Percentiles rank a stretch among this genome's conserved stretches.
Conservation (phyloP, 768 basidiomycete species). For the Mycena leptocephala region DNA sequence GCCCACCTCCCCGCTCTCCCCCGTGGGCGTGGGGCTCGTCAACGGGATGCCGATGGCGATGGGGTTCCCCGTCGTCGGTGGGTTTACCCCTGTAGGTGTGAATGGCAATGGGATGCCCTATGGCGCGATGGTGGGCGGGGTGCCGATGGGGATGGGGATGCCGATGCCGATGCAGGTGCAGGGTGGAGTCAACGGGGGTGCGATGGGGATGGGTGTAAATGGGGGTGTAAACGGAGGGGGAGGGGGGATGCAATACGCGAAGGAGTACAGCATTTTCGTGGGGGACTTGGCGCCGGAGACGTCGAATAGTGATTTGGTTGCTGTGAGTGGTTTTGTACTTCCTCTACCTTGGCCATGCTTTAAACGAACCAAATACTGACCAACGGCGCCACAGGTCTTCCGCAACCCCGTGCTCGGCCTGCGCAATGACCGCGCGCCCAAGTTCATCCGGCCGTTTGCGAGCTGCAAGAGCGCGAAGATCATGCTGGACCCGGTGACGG, state of each 20-base stretch:
- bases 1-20: slow-evolving; percentile 27
- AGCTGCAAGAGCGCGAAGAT: slow-evolving; percentile 98
- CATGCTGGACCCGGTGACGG: slow-evolving; percentile 93
- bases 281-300: slow-evolving; percentile 95
- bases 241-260: slow-evolving; percentile 72
- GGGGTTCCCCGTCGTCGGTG: no score
- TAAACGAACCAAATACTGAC: neutral
- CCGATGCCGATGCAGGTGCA: no score
- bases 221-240: neutral
- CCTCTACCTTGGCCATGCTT: neutral
- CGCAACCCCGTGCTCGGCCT: slow-evolving; percentile 91
- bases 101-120: no score
- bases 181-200: neutral
- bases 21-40: neutral
- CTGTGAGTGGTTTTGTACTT: slow-evolving; percentile 51
- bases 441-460: slow-evolving; percentile 89
- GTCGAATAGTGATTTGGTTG: slow-evolving; percentile 96
- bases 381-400: slow-evolving; percentile 61
- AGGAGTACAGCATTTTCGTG: slow-evolving; percentile 95
- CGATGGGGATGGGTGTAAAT: neutral
- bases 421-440: slow-evolving; percentile 89
- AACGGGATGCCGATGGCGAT: no score
- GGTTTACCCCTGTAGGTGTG: no score
- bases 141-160: no score
- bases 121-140: no score